Base-by-base conservation (phyloP, 2,329 filamentous ascomycete species). In the Exophiala spinifera region DNA sequence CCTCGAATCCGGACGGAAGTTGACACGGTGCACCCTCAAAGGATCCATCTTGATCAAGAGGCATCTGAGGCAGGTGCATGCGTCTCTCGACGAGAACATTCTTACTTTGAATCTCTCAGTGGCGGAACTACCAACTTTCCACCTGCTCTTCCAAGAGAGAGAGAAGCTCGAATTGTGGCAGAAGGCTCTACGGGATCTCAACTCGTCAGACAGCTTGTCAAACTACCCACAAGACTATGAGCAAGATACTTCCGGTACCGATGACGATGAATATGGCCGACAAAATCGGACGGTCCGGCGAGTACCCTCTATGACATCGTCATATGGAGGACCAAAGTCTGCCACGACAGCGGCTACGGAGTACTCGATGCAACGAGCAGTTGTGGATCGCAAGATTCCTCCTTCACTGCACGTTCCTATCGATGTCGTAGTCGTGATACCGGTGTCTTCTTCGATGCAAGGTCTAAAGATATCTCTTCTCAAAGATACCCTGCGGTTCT, bases 11-110 rank as follows among this genome's bases (percentile, higher is more conserved):
- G 80, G 79, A 19, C 79, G 80, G 52, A 91, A 87, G 69, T 77
- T 81, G 8, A 84, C 84, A 2, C 84, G 89, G 60, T 96, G 88
- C 76, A 95, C 91, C 0, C 77, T 99, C 39, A 99, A 99, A 74
- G 94, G 94, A 15, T 97, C 94, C 0, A 99, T 99, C 63, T 77
- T 99, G 59, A 97, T 99, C 72, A 96, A 95, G 76, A 96, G 95
- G 76, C 94, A 99, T 69, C 79, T 99, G 40, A 95, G 94, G 67
- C 88, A 94, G 62, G 90, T 97, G 15, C 91, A 96, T 56, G 74
- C 77, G 14, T 74, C 76, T 14, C 69, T 60, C 71, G 91, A 96
- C 63, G 89, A 95, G 61, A 86, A 90, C 47, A 79, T 96, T 54
- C 78, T 99, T 49, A 95, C 94, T 0, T 79, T 99, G 34, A 95